Conservation (phyloP, 106 monocot species). For the Agapanthus africanus region DNA sequence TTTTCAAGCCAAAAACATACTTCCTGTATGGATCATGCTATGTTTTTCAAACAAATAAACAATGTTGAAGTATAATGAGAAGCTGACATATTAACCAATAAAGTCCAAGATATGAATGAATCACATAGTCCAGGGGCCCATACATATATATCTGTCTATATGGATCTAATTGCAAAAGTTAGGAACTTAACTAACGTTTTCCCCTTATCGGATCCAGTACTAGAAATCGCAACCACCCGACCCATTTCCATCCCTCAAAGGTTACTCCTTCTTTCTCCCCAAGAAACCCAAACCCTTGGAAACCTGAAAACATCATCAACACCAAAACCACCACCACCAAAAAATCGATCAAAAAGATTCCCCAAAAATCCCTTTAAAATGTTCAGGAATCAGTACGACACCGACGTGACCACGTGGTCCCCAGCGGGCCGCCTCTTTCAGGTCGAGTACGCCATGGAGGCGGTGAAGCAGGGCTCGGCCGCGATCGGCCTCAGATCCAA, state of each 20-base stretch:
- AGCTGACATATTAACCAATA: too few relatives aligned
- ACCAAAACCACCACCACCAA: neutral
- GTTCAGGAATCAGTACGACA: constrained; percentile 99
- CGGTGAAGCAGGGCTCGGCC: constrained; percentile 85
- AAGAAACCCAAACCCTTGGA: neutral
- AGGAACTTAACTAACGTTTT: neutral
- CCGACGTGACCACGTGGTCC: constrained; percentile 96
- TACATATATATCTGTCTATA: too few relatives aligned
- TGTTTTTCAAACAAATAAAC: neutral
- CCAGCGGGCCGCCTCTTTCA: constrained; percentile 93
- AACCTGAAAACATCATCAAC: neutral
- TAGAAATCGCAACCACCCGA: neutral
- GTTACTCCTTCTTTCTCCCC: neutral
- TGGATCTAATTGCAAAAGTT: too few relatives aligned
- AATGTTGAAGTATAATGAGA: neutral
- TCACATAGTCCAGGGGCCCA: too few relatives aligned
- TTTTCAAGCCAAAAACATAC: too few relatives aligned
- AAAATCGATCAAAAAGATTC: neutral
- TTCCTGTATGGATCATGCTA: too few relatives aligned
- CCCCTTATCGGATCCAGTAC: neutral
- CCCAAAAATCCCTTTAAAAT: constrained; percentile 13
- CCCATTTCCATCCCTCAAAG: neutral
- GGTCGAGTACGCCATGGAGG: constrained; percentile 99
- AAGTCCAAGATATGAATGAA: neutral
- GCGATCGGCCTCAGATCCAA: constrained; percentile 72